These are phyloP conservation scores for Hydnomerulius pinastri DNA, from an alignment of 768 basidiomycete genomes.

Conservation along the genomic window DNA sequence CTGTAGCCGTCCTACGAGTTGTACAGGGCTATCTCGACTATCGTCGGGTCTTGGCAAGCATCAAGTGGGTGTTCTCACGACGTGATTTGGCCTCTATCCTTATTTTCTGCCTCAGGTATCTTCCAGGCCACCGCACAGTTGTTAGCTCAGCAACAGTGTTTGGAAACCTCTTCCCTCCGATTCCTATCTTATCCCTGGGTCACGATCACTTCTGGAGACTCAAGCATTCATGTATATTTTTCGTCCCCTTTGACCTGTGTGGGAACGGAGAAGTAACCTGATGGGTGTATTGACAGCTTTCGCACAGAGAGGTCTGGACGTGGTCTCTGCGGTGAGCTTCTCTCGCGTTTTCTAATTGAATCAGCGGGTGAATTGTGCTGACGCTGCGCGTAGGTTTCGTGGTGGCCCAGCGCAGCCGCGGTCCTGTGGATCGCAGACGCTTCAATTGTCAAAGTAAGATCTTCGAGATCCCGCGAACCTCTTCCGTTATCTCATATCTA, in stretches of 20 bases:
- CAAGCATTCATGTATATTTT: slow-evolving; percentile 5
- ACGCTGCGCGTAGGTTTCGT: slow-evolving; percentile 1
- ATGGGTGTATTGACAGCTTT: slow-evolving; percentile 24
- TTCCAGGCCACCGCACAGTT: slow-evolving; percentile 7
- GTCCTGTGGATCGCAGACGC: slow-evolving; percentile 37
- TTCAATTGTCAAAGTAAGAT: slow-evolving; percentile 38
- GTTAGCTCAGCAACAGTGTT: background rate
- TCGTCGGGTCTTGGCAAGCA: slow-evolving; percentile 1
- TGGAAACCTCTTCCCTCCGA: background rate
- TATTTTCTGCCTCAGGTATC: background rate
- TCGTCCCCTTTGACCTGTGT: background rate
- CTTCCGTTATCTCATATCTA: background rate
- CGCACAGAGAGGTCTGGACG: slow-evolving; percentile 36
- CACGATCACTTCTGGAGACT: slow-evolving; percentile 5
- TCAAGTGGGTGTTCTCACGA: slow-evolving; percentile 3
- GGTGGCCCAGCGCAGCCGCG: slow-evolving; percentile 10
- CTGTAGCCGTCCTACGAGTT: background rate
- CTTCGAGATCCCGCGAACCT: background rate
- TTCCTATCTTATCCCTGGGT: slow-evolving; percentile 1
- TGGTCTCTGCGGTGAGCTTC: slow-evolving; percentile 36
- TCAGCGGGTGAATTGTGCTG: background rate
- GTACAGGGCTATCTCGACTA: slow-evolving; percentile 5
- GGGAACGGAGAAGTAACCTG: background rate
- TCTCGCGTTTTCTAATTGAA: background rate
- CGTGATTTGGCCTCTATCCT: background rate